Base-by-base conservation (phyloP, 148 eudicot genomes). In the Fagopyrum esculentum region DNA sequence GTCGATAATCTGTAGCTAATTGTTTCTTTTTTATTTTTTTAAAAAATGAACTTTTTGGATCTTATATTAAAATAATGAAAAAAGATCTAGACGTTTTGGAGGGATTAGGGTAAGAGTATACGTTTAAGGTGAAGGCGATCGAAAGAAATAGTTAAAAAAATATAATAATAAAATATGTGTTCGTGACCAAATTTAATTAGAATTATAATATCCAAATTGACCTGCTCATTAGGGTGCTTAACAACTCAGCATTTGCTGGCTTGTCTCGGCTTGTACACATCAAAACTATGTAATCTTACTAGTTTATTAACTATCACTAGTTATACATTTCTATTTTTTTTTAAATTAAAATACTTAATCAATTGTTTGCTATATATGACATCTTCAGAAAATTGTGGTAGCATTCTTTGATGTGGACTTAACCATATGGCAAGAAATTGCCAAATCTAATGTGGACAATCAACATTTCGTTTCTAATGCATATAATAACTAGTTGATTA, bases 321-420 rank as follows among this genome's bases (percentile, higher is more conserved):
- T 22, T 15, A 55, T 13, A 6, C n/a, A 55, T 55, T 55, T 6
- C n/a, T 55, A 3, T 55, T 16, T 15, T 19, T 7, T 55, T n/a
- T 55, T 19, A 17, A 6, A 57, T 17, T 6, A 2, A 57, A 19
- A 19, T 6, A 29, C 63, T 19, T 57, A 7, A 17, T 57, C 7
- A 19, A 57, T 19, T 19, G 30, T 19, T 57, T 57, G 22, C 40
- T 35, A 35, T 35, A 35, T 35, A 17, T 57, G n/a, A 8, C 69
- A 30, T 63, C 69, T 61, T 44, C 12, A 30, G 6, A 63, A 30
- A 10, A 5, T 63, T 63, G 40, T 63, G 69, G 12, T 29, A 22
- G 66, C 66, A 60, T 26, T n/a, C 66, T 26, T 63, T 63, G 69
- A 63, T 63, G 69, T 63, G 69, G 69, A 63, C 69, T 63, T 29